These are phyloP conservation scores for Zasmidium cellare DNA, from an alignment of 2,329 filamentous ascomycete genomes.

Conservation along the genomic window DNA sequence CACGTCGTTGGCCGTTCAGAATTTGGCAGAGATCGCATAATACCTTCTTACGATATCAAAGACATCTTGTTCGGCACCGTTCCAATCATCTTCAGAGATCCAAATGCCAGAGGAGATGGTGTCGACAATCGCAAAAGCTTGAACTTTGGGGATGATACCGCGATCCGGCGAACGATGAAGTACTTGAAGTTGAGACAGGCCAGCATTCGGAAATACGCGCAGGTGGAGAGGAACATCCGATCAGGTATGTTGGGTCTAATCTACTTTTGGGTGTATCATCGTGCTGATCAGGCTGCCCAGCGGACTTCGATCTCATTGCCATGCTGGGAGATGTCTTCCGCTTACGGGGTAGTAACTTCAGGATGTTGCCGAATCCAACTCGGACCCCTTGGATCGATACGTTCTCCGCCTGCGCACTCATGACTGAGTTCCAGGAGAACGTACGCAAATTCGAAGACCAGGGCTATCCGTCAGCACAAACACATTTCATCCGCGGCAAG, in stretches of 20 bases:
- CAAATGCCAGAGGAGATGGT: background rate
- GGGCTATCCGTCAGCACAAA: background rate
- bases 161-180: conserved; percentile 8
- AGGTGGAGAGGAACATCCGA: background rate
- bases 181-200: conserved; percentile 7
- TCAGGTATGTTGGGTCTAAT: conserved; percentile 4
- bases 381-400: conserved; percentile 11
- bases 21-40: conserved; percentile 4
- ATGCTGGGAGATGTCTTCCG: conserved; percentile 14
- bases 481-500: conserved; percentile 1
- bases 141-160: conserved; percentile 5
- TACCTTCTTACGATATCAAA: conserved; percentile 10
- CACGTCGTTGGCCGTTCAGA: conserved; percentile 1
- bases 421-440: conserved; percentile 9
- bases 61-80: conserved; percentile 12
- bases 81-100: conserved; percentile 6
- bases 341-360: conserved; percentile 12
- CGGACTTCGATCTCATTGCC: conserved; percentile 15
- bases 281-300: background rate
- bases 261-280: background rate
- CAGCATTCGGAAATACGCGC: background rate
- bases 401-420: conserved; percentile 9
- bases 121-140: background rate
- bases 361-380: conserved; percentile 12
- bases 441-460: conserved; percentile 2